Evolutionary conservation across 495 filamentous ascomycete species (phyloP).

Genomic region (Hypoxylon lienhwacheense): DNA sequence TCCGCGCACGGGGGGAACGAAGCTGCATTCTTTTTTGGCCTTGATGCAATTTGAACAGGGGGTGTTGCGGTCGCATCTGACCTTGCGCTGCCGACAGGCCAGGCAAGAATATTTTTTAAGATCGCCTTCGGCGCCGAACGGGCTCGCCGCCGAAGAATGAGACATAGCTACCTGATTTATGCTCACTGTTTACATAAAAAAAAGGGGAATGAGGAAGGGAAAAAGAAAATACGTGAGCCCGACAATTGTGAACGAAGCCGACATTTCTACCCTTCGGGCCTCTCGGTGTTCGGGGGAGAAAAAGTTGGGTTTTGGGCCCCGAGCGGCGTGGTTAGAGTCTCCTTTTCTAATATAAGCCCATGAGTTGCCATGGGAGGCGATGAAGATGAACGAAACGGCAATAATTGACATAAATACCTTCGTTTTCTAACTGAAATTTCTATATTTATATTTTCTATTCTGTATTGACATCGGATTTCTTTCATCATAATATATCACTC

Average conservation of each 20-base stretch:
- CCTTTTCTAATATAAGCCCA: neutral
- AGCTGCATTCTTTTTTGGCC: conserved; percentile 47
- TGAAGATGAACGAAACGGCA: too few relatives aligned
- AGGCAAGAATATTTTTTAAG: conserved; percentile 31
- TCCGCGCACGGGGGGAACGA: conserved; percentile 43
- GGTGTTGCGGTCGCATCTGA: conserved; percentile 58
- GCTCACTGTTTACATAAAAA: too few relatives aligned
- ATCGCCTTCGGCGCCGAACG: neutral
- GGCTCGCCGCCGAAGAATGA: neutral
- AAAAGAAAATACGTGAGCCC: too few relatives aligned
- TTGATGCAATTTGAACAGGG: conserved; percentile 56
- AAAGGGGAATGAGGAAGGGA: too few relatives aligned
- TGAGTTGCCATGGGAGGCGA: too few relatives aligned
- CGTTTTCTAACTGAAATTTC: too few relatives aligned
- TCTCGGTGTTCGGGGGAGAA: conserved; percentile 19
- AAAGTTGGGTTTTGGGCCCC: conserved; percentile 1
- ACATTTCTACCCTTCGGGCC: neutral
- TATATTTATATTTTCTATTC: neutral
- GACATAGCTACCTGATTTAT: conserved; percentile 4
- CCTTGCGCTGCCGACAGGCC: conserved; percentile 66
- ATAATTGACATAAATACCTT: neutral
- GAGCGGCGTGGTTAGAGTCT: conserved; percentile 1
- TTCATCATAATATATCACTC: neutral
- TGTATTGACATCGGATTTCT: neutral
- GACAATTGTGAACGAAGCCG: too few relatives aligned